phyloP scores from a whole-genome alignment of 1,284 basidiomycete genomes.

The Sparassis latifolia region DNA sequence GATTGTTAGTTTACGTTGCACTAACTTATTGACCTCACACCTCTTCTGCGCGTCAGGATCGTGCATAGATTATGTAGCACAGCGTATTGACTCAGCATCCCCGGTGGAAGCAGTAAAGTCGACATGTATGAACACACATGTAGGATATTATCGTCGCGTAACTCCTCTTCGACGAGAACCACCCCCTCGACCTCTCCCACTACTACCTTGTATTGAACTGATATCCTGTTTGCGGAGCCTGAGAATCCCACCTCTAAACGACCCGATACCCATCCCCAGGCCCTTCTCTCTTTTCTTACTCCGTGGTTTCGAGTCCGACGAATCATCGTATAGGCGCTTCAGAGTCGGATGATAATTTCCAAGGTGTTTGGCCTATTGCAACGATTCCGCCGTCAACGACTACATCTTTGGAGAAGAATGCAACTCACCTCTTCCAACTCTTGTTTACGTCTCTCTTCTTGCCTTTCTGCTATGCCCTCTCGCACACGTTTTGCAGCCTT shows the following conservation, averaged over 20 bases:
- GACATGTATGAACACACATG: too few relatives aligned
- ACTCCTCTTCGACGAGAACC: background rate
- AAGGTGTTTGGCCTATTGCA: constrained; percentile 60
- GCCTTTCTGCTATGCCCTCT: constrained; percentile 58
- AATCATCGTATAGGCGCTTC: constrained; percentile 55
- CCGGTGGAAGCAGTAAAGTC: too few relatives aligned
- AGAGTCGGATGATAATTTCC: constrained; percentile 76
- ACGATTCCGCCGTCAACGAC: background rate
- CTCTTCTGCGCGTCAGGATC: too few relatives aligned
- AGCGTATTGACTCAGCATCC: too few relatives aligned
- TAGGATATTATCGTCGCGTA: too few relatives aligned
- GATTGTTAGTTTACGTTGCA: too few relatives aligned
- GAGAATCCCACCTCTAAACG: constrained; percentile 60
- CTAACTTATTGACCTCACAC: too few relatives aligned
- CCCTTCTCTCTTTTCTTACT: constrained; percentile 53
- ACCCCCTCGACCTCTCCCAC: constrained; percentile 4
- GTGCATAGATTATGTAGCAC: too few relatives aligned
- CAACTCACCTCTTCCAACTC: constrained; percentile 57
- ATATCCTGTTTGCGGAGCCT: constrained; percentile 60
- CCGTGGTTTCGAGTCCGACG: constrained; percentile 25
- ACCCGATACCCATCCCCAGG: constrained; percentile 71
- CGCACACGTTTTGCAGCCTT: constrained; percentile 64
- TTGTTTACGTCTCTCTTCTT: constrained; percentile 45
- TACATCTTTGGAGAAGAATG: background rate
- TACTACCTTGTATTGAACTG: constrained; percentile 28